Conservation (phyloP, 2,329 filamentous ascomycete genomes). For the Teratosphaeria nubilosa region DNA sequence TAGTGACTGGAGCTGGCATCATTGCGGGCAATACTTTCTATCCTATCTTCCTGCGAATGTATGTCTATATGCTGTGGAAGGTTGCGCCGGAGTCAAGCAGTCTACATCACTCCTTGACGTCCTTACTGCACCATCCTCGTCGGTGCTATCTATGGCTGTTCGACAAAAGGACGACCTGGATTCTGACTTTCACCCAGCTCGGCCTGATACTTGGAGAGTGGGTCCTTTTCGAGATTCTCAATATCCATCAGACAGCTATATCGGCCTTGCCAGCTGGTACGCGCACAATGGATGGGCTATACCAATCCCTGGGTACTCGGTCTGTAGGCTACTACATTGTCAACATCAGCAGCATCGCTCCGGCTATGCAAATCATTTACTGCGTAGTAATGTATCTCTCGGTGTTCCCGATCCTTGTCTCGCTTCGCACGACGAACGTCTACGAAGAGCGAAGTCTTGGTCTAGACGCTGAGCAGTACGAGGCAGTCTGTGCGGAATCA, state of each 20-base stretch:
- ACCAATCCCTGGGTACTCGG: slow-evolving; percentile 30
- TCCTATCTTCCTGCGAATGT: slow-evolving; percentile 47
- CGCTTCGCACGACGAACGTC: slow-evolving; percentile 58
- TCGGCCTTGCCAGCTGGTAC: neutral
- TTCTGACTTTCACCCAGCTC: slow-evolving; percentile 3
- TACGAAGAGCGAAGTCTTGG: slow-evolving; percentile 50
- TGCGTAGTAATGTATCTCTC: slow-evolving; percentile 59
- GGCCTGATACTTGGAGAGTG: slow-evolving; percentile 12
- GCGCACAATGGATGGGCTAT: slow-evolving; percentile 1
- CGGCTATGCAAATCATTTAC: slow-evolving; percentile 51
- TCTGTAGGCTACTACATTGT: slow-evolving; percentile 4
- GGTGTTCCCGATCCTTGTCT: slow-evolving; percentile 53
- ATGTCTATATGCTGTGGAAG: slow-evolving; percentile 44
- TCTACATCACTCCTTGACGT: slow-evolving; percentile 26
- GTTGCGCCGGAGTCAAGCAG: slow-evolving; percentile 6
- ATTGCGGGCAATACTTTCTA: slow-evolving; percentile 47
- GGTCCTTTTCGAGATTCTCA: slow-evolving; percentile 11
- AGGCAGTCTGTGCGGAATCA: neutral
- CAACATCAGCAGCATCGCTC: slow-evolving; percentile 39
- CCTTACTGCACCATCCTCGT: slow-evolving; percentile 31
- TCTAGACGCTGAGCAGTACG: neutral
- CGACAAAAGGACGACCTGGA: slow-evolving; percentile 29
- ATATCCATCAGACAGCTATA: slow-evolving; percentile 6
- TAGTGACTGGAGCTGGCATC: slow-evolving; percentile 39
- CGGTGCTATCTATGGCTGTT: slow-evolving; percentile 56